Evolutionary conservation across 495 filamentous ascomycete species (phyloP), one percentile per base, ranked within the genome.

Genomic region (Margaritispora aquatica): DNA sequence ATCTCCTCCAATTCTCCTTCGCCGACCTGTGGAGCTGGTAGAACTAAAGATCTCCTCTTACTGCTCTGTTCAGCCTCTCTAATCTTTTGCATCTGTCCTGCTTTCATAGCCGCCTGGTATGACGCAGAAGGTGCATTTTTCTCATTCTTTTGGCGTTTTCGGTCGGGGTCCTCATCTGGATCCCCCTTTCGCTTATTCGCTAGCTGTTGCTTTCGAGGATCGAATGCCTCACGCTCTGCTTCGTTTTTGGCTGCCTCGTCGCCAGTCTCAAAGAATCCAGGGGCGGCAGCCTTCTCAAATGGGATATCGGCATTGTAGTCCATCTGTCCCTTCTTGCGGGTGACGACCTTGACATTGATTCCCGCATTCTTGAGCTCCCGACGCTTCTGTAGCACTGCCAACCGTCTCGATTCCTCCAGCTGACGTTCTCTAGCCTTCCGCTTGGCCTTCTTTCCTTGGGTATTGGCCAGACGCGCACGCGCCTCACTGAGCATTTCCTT

Each of bases 401-500:
- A 73, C 51, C 94, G 82, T 55, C 93, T 81, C 1, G 91, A 96
- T 72, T 97, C 95, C 69, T 97, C 95, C 58, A 97, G 81, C 71
- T 97, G 93, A 60, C 94, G 80, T 71, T 98, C 94, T 64, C 94
- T 82, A 50, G 94, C 95, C 77, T 98, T 98, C 56, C 94, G 82
- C 79, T 98, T 98, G 5, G 94, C 95, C 78, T 98, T 98, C 75
- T 98, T 97, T 70, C 94, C 94, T 71, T 97, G 92, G 31, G 93
- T 97, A 66, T 98, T 98, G 36, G 95, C 94, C 57, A 98, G 77
- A 74, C 94, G 88, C 57, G 94, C 94, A 66, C 94, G 89, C 54
- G 94, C 94, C 74, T 98, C 94, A 71, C 92, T 96, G 65, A 98
- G 75, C 94, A 97, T 97, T 70, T 97, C 95, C 76, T 97, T 97